Percentiles rank a stretch among this genome's conserved stretches.
Conservation (phyloP, 208 protist species). For the Acanthamoeba quina region DNA sequence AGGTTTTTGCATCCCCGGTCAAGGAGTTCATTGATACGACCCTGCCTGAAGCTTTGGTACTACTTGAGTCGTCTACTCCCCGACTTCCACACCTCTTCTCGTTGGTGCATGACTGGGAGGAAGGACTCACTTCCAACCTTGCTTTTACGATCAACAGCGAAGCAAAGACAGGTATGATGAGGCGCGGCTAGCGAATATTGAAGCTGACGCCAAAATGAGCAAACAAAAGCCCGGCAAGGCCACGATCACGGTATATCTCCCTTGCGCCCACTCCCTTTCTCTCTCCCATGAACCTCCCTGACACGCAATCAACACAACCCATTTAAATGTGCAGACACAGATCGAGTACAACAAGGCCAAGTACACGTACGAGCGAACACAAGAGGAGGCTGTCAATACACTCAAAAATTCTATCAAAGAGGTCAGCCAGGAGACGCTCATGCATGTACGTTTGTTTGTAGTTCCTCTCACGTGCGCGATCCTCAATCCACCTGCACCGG, state of each 20-base stretch:
- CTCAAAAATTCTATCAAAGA: constrained; percentile 8
- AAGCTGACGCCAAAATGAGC: constrained; percentile 11
- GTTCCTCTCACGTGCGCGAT: too few species aligned
- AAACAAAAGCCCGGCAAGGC: constrained; percentile 33
- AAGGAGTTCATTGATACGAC: constrained; percentile 13
- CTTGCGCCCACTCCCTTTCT: neutral
- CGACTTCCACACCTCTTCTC: too few species aligned
- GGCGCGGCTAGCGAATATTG: neutral
- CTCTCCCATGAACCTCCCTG: neutral
- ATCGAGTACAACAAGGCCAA: constrained; percentile 58
- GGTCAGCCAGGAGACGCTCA: constrained; percentile 6
- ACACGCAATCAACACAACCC: neutral
- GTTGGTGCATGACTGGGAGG: neutral
- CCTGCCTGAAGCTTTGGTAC: constrained; percentile 28
- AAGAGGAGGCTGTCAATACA: neutral
- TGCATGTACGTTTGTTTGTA: neutral
- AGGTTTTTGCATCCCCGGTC: constrained; percentile 3
- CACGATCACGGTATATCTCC: neutral
- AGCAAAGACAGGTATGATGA: constrained; percentile 26
- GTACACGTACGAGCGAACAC: constrained; percentile 39
- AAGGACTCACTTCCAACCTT: neutral
- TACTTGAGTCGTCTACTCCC: neutral
- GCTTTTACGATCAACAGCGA: neutral
- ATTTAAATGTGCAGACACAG: neutral
- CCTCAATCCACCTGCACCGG: too few species aligned